Evolutionary conservation across 2,329 filamentous ascomycete genomes (phyloP).

Genomic region (Plenodomus lindquistii): DNA sequence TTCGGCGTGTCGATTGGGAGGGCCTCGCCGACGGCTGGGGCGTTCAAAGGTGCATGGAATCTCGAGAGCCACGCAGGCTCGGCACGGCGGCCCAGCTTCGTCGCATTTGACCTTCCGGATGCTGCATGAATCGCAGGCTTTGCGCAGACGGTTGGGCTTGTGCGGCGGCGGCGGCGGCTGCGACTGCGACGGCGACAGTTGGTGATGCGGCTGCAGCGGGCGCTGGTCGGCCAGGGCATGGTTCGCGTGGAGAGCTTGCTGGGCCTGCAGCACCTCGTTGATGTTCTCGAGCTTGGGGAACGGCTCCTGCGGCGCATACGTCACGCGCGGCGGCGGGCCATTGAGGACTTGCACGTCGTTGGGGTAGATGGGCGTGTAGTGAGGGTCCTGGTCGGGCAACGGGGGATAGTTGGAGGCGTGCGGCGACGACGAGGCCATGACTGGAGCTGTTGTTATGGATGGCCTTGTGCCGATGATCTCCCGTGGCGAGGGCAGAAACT

Average conservation of each 20-base stretch:
- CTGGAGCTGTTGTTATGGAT: conserved; percentile 7
- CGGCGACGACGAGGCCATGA: conserved; percentile 6
- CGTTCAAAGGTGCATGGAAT: conserved; percentile 70
- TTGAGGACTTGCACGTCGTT: conserved; percentile 7
- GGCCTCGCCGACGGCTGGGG: conserved; percentile 65
- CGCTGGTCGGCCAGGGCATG: conserved; percentile 37
- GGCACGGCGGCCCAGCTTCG: conserved; percentile 67
- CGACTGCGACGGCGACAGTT: conserved; percentile 1
- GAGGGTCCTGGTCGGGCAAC: conserved; percentile 25
- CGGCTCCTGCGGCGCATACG: conserved; percentile 28
- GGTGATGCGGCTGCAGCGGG: conserved; percentile 13
- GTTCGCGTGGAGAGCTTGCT: conserved; percentile 42
- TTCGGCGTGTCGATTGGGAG: conserved; percentile 69
- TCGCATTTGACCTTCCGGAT: conserved; percentile 60
- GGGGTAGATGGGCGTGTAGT: conserved; percentile 40
- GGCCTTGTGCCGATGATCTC: conserved; percentile 15
- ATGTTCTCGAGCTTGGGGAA: conserved; percentile 43
- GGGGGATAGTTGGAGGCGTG: conserved; percentile 22
- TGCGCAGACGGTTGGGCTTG: conserved; percentile 45
- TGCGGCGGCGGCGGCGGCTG: conserved; percentile 19
- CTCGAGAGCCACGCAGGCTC: conserved; percentile 66
- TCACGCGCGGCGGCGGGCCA: conserved; percentile 15
- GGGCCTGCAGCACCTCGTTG: conserved; percentile 42
- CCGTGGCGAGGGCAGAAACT: conserved; percentile 15
- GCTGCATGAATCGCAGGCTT: conserved; percentile 49